phyloP scores from a whole-genome alignment of 805 yeast genomes.

The Suhomyces emberorum region DNA sequence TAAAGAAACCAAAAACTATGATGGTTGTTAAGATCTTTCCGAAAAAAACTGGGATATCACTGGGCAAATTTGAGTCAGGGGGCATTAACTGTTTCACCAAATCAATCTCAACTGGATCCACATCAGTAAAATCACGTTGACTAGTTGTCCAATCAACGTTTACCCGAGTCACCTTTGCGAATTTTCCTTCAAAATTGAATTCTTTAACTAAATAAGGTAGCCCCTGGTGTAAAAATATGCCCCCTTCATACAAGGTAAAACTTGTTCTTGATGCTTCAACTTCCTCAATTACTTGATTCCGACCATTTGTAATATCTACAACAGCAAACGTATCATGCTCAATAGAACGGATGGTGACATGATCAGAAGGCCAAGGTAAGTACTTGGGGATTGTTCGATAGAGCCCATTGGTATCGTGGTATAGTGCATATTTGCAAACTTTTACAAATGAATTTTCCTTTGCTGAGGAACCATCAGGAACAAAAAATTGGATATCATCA shows the following conservation, averaged over 20 bases:
- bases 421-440: slow-evolving; percentile 38
- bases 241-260: slow-evolving; percentile 89
- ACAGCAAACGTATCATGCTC: slow-evolving; percentile 84
- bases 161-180: slow-evolving; percentile 82
- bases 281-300: slow-evolving; percentile 80
- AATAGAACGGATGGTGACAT: slow-evolving; percentile 76
- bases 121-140: slow-evolving; percentile 90
- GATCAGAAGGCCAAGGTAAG: slow-evolving; percentile 77
- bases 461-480: slow-evolving; percentile 23
- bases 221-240: slow-evolving; percentile 92
- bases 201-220: slow-evolving; percentile 82
- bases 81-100: slow-evolving; percentile 51
- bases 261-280: slow-evolving; percentile 86
- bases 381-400: slow-evolving; percentile 44
- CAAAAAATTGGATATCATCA: slow-evolving; percentile 58
- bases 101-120: slow-evolving; percentile 80
- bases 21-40: slow-evolving; percentile 74
- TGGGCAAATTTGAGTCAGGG: slow-evolving; percentile 31
- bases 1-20: slow-evolving; percentile 89
- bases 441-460: slow-evolving; percentile 19
- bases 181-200: slow-evolving; percentile 72
- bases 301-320: slow-evolving; percentile 77
- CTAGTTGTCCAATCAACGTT: slow-evolving; percentile 92
- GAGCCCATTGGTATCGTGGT: slow-evolving; percentile 27
- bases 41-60: slow-evolving; percentile 60